Evolutionary conservation across 31 red algal species (phyloP).

Genomic region (Odonthalia washingtoniensis): DNA sequence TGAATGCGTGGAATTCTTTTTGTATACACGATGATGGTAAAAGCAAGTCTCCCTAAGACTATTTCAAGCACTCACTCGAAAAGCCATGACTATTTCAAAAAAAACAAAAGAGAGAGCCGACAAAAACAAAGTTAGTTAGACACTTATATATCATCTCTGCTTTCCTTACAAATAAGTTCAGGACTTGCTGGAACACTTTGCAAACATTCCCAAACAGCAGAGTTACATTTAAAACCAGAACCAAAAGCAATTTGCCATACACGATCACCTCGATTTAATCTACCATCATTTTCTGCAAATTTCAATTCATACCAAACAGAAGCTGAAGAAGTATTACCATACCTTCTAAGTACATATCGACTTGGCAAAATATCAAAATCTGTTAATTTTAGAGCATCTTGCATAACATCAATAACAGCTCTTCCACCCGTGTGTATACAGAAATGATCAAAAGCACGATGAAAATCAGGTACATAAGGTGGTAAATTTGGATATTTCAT

Average conservation of each 20-base stretch:
- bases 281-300: constrained; percentile 87
- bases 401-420: constrained; percentile 95
- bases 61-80: too few relatives aligned
- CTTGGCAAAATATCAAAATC: constrained; percentile 85
- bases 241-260: constrained; percentile 99
- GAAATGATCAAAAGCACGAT: constrained; percentile 97
- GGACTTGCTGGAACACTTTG: constrained; percentile 49
- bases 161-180: constrained; percentile 56
- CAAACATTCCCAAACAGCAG: constrained; percentile 92
- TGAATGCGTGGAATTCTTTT: too few relatives aligned
- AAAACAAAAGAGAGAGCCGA: not conserved
- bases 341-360: constrained; percentile 85
- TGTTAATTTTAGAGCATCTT: constrained; percentile 87
- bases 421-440: constrained; percentile 98
- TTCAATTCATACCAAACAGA: constrained; percentile 99
- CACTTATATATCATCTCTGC: not conserved
- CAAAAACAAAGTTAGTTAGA: not conserved
- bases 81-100: too few relatives aligned
- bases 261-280: constrained; percentile 79
- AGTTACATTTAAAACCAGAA: constrained; percentile 99
- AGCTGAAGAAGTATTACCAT: constrained; percentile 98
- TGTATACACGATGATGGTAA: too few relatives aligned
- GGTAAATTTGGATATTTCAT: constrained; percentile 33
- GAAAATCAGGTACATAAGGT: constrained; percentile 97
- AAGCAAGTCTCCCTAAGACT: too few relatives aligned